Conservation (phyloP, 2,329 filamentous ascomycete species). For the Dendrostoma leiphaemia region DNA sequence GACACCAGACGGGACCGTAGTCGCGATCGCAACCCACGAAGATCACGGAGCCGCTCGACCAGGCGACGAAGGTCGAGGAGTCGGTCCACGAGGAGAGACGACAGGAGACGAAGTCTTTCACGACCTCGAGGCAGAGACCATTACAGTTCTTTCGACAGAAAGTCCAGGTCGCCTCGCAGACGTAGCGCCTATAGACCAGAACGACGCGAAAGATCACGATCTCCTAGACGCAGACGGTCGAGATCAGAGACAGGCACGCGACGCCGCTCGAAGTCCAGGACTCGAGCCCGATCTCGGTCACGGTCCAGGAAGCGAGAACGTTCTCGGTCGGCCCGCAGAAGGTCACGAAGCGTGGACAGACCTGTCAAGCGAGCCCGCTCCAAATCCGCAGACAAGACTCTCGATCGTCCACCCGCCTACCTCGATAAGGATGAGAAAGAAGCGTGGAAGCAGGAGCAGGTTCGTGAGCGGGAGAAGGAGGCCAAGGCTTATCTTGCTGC, state of each 20-base stretch:
- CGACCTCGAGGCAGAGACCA: conserved; percentile 19
- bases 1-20: conserved; percentile 30
- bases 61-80: conserved; percentile 26
- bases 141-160: conserved; percentile 22
- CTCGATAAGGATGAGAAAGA: conserved; percentile 50
- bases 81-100: conserved; percentile 26
- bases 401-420: conserved; percentile 28
- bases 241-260: conserved; percentile 6
- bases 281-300: conserved; percentile 9
- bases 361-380: conserved; percentile 44
- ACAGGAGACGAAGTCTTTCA: conserved; percentile 27
- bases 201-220: conserved; percentile 12
- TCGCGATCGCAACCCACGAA: conserved; percentile 23
- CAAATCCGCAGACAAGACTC: conserved; percentile 29
- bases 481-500: conserved; percentile 64
- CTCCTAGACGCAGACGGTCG: conserved; percentile 13
- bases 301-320: conserved; percentile 16
- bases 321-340: conserved; percentile 12
- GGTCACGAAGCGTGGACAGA: conserved; percentile 29
- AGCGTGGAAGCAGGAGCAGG: conserved; percentile 59
- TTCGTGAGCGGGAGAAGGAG: conserved; percentile 60
- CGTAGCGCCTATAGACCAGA: conserved; percentile 15
- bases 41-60: conserved; percentile 26
- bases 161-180: conserved; percentile 14
- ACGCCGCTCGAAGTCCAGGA: conserved; percentile 12